Evolutionary conservation across 2,329 filamentous ascomycete genomes (phyloP).

Genomic region (Aspergillus phoenicis): DNA sequence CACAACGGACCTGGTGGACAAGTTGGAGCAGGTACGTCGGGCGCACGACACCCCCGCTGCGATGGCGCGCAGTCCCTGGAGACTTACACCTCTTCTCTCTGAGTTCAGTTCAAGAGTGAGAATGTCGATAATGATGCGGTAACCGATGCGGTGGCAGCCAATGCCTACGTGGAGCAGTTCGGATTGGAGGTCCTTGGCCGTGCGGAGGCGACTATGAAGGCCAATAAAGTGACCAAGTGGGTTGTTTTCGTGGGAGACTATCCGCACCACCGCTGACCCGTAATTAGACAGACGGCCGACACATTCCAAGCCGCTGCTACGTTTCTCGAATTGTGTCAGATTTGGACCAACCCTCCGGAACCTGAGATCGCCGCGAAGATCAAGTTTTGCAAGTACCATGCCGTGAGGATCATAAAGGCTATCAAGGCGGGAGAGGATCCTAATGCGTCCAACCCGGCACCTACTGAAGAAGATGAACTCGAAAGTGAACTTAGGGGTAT

Average conservation of each 20-base stretch:
- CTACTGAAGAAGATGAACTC: constrained; percentile 54
- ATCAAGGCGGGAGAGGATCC: constrained; percentile 89
- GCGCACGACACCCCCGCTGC: neutral
- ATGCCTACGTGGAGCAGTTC: constrained; percentile 93
- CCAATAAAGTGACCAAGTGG: constrained; percentile 79
- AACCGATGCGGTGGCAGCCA: constrained; percentile 79
- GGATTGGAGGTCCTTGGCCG: constrained; percentile 83
- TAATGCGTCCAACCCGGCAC: constrained; percentile 82
- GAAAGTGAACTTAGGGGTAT: constrained; percentile 27
- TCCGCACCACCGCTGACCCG: constrained; percentile 13
- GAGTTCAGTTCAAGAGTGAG: constrained; percentile 65
- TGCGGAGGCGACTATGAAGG: constrained; percentile 78
- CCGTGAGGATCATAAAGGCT: constrained; percentile 84
- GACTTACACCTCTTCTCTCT: constrained; percentile 14
- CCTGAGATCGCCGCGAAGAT: constrained; percentile 80
- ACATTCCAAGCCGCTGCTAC: constrained; percentile 91
- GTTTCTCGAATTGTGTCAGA: constrained; percentile 83
- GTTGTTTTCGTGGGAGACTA: constrained; percentile 10
- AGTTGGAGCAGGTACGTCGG: constrained; percentile 70
- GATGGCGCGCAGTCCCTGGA: neutral
- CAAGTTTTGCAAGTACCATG: constrained; percentile 96
- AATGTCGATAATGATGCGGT: constrained; percentile 80
- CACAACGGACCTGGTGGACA: constrained; percentile 85
- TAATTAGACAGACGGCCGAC: constrained; percentile 78
- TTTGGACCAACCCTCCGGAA: constrained; percentile 74